phyloP scores from a whole-genome alignment of 495 filamentous ascomycete genomes.

The Bathelium albidoporum region DNA sequence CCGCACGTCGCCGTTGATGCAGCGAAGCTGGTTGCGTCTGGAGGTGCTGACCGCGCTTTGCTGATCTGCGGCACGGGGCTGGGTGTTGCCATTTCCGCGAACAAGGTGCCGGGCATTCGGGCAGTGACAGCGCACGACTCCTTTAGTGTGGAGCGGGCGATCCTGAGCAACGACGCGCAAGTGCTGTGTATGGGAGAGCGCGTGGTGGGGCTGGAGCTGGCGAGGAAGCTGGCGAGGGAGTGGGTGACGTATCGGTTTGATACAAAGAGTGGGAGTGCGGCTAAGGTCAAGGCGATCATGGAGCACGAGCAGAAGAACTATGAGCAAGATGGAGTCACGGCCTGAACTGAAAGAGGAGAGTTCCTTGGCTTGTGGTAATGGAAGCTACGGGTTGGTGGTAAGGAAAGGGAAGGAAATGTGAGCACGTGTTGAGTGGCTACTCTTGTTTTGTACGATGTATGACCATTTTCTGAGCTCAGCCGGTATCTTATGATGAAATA shows the following conservation, averaged over 20 bases:
- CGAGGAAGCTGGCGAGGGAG: conserved; percentile 64
- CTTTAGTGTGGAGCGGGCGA: conserved; percentile 70
- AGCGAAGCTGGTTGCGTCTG: conserved; percentile 17
- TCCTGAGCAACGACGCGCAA: conserved; percentile 78
- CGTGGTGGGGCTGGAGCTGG: conserved; percentile 71
- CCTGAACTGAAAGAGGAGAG: not conserved
- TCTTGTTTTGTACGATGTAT: not conserved
- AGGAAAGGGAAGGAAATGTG: not conserved
- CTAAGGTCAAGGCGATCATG: conserved; percentile 65
- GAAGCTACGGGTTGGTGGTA: not conserved
- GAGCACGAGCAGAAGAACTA: conserved; percentile 54
- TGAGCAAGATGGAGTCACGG: conserved; percentile 6
- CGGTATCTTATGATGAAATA: not conserved
- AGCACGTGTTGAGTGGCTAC: not conserved
- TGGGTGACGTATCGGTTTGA: conserved; percentile 80
- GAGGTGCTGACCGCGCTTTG: conserved; percentile 66
- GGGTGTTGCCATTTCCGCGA: conserved; percentile 75
- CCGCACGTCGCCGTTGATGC: conserved; percentile 57
- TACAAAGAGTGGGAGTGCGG: conserved; percentile 56
- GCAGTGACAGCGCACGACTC: conserved; percentile 82
- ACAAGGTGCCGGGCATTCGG: conserved; percentile 76
- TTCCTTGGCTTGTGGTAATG: not conserved
- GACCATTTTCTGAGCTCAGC: not conserved
- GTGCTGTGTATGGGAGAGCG: conserved; percentile 83
- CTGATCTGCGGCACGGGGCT: conserved; percentile 83